These are phyloP conservation scores for Aureobasidium sp. DNA, from an alignment of 2,329 filamentous ascomycete genomes.

Conservation along the genomic window DNA sequence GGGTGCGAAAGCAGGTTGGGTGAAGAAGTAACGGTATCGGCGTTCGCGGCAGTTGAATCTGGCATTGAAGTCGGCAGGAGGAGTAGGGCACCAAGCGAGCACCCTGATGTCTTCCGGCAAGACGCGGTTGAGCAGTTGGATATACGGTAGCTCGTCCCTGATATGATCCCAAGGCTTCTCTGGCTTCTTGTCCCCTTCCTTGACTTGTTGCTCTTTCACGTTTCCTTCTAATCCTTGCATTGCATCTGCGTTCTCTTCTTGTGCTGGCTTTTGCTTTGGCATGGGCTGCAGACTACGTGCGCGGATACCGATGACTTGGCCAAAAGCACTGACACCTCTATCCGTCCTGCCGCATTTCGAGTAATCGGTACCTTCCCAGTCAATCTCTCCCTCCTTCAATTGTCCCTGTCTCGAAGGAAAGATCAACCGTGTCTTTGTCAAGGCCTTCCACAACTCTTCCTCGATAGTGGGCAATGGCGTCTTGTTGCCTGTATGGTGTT, in stretches of 20 bases:
- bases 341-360: conserved; percentile 94
- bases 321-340: conserved; percentile 89
- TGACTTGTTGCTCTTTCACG: conserved; percentile 9
- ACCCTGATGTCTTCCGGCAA: conserved; percentile 85
- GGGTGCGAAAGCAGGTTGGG: conserved; percentile 78
- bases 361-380: conserved; percentile 82
- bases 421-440: conserved; percentile 76
- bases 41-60: conserved; percentile 89
- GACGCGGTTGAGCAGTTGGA: conserved; percentile 74
- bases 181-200: conserved; percentile 7
- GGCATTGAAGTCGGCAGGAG: conserved; percentile 74
- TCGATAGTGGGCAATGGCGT: conserved; percentile 76
- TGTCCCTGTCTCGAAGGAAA: conserved; percentile 48
- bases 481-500: conserved; percentile 67
- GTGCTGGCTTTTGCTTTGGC: conserved; percentile 16
- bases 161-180: conserved; percentile 54
- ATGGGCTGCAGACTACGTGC: conserved; percentile 70
- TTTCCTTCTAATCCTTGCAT: conserved; percentile 17
- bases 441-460: conserved; percentile 86
- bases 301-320: conserved; percentile 80
- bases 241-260: conserved; percentile 15
- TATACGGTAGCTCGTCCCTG: conserved; percentile 76
- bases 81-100: conserved; percentile 85
- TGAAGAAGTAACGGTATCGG: conserved; percentile 96
- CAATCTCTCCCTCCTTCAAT: conserved; percentile 46